These are phyloP conservation scores for Tetraselmis striata DNA, from an alignment of 139 green algal genomes.

Conservation along the genomic window DNA sequence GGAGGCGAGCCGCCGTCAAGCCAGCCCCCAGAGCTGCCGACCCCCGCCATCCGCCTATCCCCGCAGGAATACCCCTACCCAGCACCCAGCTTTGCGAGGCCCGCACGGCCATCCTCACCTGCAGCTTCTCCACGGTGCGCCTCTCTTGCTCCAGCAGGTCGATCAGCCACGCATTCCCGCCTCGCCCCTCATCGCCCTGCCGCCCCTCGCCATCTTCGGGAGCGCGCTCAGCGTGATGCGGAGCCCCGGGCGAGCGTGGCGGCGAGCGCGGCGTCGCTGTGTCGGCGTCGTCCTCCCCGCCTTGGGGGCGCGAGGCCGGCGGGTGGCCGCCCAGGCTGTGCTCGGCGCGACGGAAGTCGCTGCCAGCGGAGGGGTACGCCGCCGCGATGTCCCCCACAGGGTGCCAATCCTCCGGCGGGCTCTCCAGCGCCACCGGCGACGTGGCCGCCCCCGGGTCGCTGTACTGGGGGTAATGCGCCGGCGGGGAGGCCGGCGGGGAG, in stretches of 20 bases:
- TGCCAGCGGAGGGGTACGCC: background rate
- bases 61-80: too few relatives aligned
- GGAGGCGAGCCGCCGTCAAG: too few relatives aligned
- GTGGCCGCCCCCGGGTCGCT: too few relatives aligned
- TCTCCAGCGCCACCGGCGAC: too few relatives aligned
- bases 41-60: too few relatives aligned
- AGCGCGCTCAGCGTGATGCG: background rate
- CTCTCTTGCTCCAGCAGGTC: background rate
- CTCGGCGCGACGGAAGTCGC: background rate
- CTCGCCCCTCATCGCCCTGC: background rate
- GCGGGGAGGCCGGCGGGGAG: too few relatives aligned
- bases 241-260: background rate
- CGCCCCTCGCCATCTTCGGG: background rate
- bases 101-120: too few relatives aligned
- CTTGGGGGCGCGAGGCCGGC: background rate
- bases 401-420: background rate
- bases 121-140: background rate
- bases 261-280: too few relatives aligned
- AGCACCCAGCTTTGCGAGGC: too few relatives aligned
- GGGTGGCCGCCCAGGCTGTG: background rate
- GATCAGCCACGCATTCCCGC: background rate
- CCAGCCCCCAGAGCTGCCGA: too few relatives aligned
- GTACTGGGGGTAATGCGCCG: background rate
- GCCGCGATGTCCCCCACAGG: background rate
- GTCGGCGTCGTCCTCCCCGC: too few relatives aligned